These are phyloP conservation scores for Pelargonium citronellum DNA, from an alignment of 441 rosid genomes.

Conservation along the genomic window DNA sequence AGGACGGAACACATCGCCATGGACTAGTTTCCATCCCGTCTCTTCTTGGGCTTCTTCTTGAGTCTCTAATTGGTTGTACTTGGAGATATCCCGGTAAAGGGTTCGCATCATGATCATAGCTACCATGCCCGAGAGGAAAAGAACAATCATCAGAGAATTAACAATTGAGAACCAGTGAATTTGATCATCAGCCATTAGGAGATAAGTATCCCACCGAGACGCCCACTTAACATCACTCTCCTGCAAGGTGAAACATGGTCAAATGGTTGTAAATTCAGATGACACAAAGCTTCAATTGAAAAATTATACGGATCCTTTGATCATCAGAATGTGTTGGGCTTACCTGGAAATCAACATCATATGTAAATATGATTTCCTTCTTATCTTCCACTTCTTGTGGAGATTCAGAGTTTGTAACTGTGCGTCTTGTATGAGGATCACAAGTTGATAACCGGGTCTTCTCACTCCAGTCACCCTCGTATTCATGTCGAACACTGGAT, in stretches of 20 bases:
- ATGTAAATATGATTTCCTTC: slow-evolving; percentile 72
- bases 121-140: slow-evolving; percentile 95
- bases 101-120: slow-evolving; percentile 96
- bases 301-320: background rate
- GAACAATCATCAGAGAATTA: slow-evolving; percentile 88
- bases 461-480: slow-evolving; percentile 77
- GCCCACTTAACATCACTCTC: slow-evolving; percentile 95
- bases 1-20: slow-evolving; percentile 85
- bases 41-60: slow-evolving; percentile 94
- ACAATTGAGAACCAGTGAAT: slow-evolving; percentile 94
- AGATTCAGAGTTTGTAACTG: slow-evolving; percentile 64
- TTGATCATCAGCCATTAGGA: slow-evolving; percentile 87
- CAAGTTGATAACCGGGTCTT: slow-evolving; percentile 69
- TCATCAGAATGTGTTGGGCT: background rate
- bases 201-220: slow-evolving; percentile 93
- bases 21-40: slow-evolving; percentile 89
- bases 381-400: slow-evolving; percentile 84
- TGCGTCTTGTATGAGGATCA: slow-evolving; percentile 77
- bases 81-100: slow-evolving; percentile 82
- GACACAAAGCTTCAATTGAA: background rate
- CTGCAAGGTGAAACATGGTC: slow-evolving; percentile 30
- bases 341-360: slow-evolving; percentile 83
- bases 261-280: slow-evolving; percentile 1
- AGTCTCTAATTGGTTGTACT: slow-evolving; percentile 89
- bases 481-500: slow-evolving; percentile 69